Evolutionary conservation across 768 basidiomycete species (phyloP).

Genomic region (Macrocybe gigantea): DNA sequence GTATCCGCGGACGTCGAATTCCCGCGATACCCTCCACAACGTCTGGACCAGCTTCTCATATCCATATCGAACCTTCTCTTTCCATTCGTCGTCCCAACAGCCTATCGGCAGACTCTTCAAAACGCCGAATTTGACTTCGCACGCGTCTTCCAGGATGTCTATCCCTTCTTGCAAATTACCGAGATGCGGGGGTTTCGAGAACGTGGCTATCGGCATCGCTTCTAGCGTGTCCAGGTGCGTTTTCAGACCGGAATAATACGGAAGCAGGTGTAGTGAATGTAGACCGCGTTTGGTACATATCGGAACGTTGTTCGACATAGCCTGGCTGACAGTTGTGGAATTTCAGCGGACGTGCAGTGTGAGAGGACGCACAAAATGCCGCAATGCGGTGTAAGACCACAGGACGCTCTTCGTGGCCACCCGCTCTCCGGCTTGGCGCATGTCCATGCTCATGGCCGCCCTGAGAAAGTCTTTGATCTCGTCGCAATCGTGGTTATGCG

Average conservation of each 20-base stretch:
- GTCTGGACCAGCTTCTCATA: constrained; percentile 61
- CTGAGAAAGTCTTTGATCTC: constrained; percentile 75
- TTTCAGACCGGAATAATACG: constrained; percentile 53
- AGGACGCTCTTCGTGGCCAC: constrained; percentile 76
- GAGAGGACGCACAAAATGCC: constrained; percentile 58
- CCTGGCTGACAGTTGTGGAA: constrained; percentile 30
- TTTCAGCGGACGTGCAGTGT: constrained; percentile 8
- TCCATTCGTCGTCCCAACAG: constrained; percentile 55
- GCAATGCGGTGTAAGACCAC: constrained; percentile 73
- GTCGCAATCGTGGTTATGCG: constrained; percentile 59
- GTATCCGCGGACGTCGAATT: constrained; percentile 71
- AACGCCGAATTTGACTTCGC: constrained; percentile 46
- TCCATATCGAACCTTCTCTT: constrained; percentile 50
- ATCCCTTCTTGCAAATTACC: constrained; percentile 53
- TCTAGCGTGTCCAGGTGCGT: constrained; percentile 59
- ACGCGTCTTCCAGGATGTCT: constrained; percentile 60
- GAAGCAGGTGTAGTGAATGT: constrained; percentile 61
- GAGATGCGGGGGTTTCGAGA: constrained; percentile 63
- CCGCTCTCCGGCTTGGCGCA: constrained; percentile 71
- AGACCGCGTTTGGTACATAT: constrained; percentile 62
- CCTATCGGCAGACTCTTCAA: constrained; percentile 25
- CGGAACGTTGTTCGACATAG: constrained; percentile 62
- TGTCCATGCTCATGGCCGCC: constrained; percentile 65
- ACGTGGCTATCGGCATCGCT: constrained; percentile 46
- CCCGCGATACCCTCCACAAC: constrained; percentile 64